Evolutionary conservation across 2,329 filamentous ascomycete species (phyloP), one percentile per base, ranked within the genome.

Genomic region (Phyllosticta citrichinensis): DNA sequence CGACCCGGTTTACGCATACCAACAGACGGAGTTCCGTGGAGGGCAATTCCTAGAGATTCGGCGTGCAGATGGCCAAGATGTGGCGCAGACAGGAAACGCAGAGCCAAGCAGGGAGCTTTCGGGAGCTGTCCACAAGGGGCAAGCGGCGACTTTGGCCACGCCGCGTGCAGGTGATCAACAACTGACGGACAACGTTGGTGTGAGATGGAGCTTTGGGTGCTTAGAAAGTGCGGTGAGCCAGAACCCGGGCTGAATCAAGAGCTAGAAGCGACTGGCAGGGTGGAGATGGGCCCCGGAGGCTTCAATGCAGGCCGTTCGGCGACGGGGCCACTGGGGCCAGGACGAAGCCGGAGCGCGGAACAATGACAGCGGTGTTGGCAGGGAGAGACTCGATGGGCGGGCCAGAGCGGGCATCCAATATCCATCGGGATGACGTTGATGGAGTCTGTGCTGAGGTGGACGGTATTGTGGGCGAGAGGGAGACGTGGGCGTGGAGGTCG

Each of bases 171-270:
- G 40, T 47, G 40, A 47, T 47, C 40, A 47, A 47, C 40, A 47
- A 47, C 40, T 47, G 40, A 47, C 40, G 40, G 40, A n/a, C 40
- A 47, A 47, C 40, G 40, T 47, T 47, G 40, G 58, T 27, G 58
- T 27, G 58, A 20, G 52, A 60, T 60, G 58, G 52, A 60, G 30
- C 55, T 52, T 54, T 55, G 58, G 58, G 52, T 33, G 58, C 58
- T 60, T 60, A 60, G 51, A 40, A 60, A 56, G 24, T 9, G 33
- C 22, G 25, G 19, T n/a, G 58, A 52, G 35, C 58, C 40, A 56
- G 58, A 56, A 14, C 58, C 11, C 30, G 52, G 53, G 40, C 58
- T 60, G 52, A 56, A 52, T 56, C 56, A 56, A 52, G 35, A 47
- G 12, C 8, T 24, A 22, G 22, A 25, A 12, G 24, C n/a, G 58